Percentiles rank a stretch among this genome's conserved stretches.
phyloP scores from a whole-genome alignment of 768 basidiomycete species.

The Russula virescens region DNA sequence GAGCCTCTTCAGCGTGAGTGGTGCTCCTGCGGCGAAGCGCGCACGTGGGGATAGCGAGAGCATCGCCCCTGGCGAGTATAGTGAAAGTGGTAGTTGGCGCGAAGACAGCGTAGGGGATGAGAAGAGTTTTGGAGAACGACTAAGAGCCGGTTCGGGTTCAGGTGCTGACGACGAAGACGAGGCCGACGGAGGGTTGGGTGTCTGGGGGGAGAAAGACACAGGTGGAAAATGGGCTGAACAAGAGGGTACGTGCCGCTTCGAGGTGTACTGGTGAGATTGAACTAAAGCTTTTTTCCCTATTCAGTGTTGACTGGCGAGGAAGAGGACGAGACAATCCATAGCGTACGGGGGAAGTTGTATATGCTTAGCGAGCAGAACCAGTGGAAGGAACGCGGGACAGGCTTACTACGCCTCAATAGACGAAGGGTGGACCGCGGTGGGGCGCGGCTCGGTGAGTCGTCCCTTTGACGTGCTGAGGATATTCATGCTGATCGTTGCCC shows the following conservation, averaged over 20 bases:
- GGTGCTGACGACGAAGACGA: slow-evolving; percentile 52
- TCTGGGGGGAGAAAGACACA: slow-evolving; percentile 42
- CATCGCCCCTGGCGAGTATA: slow-evolving; percentile 14
- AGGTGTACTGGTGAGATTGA: not conserved
- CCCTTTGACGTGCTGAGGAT: not conserved
- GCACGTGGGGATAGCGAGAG: slow-evolving; percentile 34
- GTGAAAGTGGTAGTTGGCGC: slow-evolving; percentile 24
- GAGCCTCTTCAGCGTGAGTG: slow-evolving; percentile 35
- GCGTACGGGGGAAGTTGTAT: slow-evolving; percentile 74
- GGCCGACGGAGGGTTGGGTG: slow-evolving; percentile 30
- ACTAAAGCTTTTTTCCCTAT: not conserved
- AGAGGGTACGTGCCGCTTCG: slow-evolving; percentile 44
- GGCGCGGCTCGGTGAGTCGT: slow-evolving; percentile 56
- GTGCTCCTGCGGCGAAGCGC: slow-evolving; percentile 48
- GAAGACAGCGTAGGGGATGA: slow-evolving; percentile 8
- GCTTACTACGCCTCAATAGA: slow-evolving; percentile 65
- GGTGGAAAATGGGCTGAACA: slow-evolving; percentile 57
- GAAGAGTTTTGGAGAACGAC: slow-evolving; percentile 53
- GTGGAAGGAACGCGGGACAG: slow-evolving; percentile 78
- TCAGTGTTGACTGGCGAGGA: slow-evolving; percentile 75
- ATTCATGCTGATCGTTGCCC: not conserved
- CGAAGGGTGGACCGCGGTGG: slow-evolving; percentile 55
- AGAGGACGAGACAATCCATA: slow-evolving; percentile 70
- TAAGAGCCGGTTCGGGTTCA: slow-evolving; percentile 43
- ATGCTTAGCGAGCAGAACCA: slow-evolving; percentile 48